Percentiles rank a stretch among this genome's conserved stretches.
phyloP scores from a whole-genome alignment of 176 grass and related monocot genomes.

The Chloris gayana region DNA sequence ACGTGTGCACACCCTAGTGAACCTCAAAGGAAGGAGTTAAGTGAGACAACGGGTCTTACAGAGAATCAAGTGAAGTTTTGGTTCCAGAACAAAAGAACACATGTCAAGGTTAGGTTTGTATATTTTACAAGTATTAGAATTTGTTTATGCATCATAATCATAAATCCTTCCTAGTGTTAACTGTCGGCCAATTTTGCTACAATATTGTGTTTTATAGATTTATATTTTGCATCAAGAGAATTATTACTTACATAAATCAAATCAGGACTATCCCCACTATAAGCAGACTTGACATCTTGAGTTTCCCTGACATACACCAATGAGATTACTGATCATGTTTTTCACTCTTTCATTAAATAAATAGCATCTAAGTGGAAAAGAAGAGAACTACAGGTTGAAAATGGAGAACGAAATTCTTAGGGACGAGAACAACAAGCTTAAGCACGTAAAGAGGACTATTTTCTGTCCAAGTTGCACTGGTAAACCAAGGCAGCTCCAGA shows the following conservation, averaged over 20 bases:
- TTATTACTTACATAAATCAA: not conserved
- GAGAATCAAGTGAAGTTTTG: slow-evolving; percentile 51
- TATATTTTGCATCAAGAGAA: not conserved
- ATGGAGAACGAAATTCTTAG: slow-evolving; percentile 56
- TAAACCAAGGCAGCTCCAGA: not conserved
- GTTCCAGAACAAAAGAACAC: slow-evolving; percentile 59
- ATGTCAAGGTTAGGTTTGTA: slow-evolving; percentile 44
- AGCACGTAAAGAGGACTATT: not conserved
- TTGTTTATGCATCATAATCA: not conserved
- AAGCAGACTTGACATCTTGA: too few relatives aligned
- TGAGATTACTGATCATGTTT: slow-evolving; percentile 13
- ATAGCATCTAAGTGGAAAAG: slow-evolving; percentile 45
- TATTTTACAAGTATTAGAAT: not conserved
- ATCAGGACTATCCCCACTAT: too few relatives aligned
- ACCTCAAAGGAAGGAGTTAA: slow-evolving; percentile 27
- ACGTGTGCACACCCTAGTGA: slow-evolving; percentile 43
- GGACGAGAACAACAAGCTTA: slow-evolving; percentile 50
- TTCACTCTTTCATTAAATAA: slow-evolving; percentile 17
- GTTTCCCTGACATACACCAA: not conserved
- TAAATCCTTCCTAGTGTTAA: not conserved
- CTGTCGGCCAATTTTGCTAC: not conserved
- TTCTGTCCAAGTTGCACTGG: slow-evolving; percentile 45
- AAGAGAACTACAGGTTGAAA: slow-evolving; percentile 60
- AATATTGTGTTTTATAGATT: not conserved
- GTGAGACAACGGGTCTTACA: slow-evolving; percentile 9